Evolutionary conservation across 2,329 filamentous ascomycete species (phyloP).

Genomic region (Lasiodiplodia sp.): DNA sequence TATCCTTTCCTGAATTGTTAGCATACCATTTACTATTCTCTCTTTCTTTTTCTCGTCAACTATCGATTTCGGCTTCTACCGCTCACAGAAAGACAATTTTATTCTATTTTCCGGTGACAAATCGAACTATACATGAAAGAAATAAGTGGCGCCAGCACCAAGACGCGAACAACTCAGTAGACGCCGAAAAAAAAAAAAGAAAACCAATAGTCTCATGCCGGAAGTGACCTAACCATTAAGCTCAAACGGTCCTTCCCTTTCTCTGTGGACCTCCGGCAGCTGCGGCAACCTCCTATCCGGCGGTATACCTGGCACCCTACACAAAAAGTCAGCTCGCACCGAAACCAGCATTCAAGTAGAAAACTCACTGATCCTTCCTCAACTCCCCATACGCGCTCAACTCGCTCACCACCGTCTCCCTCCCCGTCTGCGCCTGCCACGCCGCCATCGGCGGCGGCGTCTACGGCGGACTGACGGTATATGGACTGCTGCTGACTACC

Average conservation of each 20-base stretch:
- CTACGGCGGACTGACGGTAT: conserved; percentile 10
- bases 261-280: neutral
- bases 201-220: neutral
- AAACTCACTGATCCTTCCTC: conserved; percentile 16
- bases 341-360: neutral
- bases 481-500: neutral
- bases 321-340: neutral
- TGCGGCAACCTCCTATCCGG: conserved; percentile 6
- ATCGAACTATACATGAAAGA: no score
- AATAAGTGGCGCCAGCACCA: no score
- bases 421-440: neutral
- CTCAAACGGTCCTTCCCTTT: conserved; percentile 5
- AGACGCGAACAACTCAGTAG: no score
- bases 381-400: conserved; percentile 25
- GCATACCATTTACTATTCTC: no score
- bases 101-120: no score
- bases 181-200: neutral
- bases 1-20: neutral
- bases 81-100: no score
- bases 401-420: conserved; percentile 2
- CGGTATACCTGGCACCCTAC: conserved; percentile 14
- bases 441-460: neutral
- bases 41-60: no score
- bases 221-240: neutral
- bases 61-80: no score